Evolutionary conservation across 2,329 filamentous ascomycete genomes (phyloP), one percentile per base, ranked within the genome.

Genomic region (Xylariaceae sp.): DNA sequence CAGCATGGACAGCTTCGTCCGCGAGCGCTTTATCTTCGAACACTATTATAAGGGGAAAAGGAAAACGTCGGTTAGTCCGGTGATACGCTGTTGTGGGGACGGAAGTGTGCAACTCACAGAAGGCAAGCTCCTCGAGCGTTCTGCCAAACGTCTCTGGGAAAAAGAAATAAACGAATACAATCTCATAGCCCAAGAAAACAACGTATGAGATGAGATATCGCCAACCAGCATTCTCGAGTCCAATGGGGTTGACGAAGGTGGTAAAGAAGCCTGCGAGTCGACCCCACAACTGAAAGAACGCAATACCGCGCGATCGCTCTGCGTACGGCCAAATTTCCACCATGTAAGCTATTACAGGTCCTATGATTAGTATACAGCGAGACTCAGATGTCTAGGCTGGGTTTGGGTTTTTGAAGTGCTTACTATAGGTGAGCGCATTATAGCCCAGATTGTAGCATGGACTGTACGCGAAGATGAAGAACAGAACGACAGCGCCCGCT

Each of bases 71-170:
- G 29, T 67, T 55, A 66, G 59, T 11, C 15, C 20, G 40, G 4
- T 7, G 16, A 29, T 30, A 18, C 33, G 2, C 11, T 15, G 15
- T 8, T 11, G 27, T 21, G 29, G 32, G 6, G 16, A 27, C 11
- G 1, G 23, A 18, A 21, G 23, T 13, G 8, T 8, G 2, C 7
- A 24, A 71, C 73, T 63, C 69, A 76, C 73, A 61, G 62, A 76
- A 75, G 2, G 72, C 61, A 39, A 76, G 64, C 44, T 94, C 90
- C 75, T 94, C 89, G 20, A 94, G 77, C 46, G 89, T 86, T 51
- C 92, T 81, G 55, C 91, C 91, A 57, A 87, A 88, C 0, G 91
- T 95, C 73, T 95, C 91, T 8, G 91, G 90, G 69, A 93, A 95
- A 59, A 92, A 80, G 72, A 92, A 89, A 73, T 86, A 94, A 44